Percentiles rank a stretch among this genome's conserved stretches.
Conservation (phyloP, 352 stramenopile genomes). For the Phytophthora quininea region DNA sequence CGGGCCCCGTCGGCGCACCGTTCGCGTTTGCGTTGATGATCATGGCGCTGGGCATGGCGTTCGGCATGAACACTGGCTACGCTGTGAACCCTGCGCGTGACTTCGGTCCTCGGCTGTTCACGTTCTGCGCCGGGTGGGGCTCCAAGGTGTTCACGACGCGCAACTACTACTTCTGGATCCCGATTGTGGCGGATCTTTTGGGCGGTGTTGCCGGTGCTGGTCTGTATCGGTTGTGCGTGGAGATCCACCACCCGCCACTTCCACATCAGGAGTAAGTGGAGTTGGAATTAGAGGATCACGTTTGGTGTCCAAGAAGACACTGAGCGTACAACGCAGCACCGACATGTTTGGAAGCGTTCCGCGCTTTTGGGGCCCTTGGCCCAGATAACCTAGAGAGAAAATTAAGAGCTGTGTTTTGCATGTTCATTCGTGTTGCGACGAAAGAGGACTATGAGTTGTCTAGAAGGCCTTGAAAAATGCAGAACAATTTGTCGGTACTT, state of each 20-base stretch:
- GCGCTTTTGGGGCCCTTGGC: conserved; percentile 17
- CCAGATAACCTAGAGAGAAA: conserved; percentile 12
- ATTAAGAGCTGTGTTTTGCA: conserved; percentile 16
- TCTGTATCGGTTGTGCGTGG: neutral
- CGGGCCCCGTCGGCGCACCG: neutral
- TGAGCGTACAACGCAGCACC: conserved; percentile 7
- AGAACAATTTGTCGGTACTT: too few relatives aligned
- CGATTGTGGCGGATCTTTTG: neutral
- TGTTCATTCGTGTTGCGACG: conserved; percentile 2
- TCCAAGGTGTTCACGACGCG: neutral
- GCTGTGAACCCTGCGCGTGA: neutral
- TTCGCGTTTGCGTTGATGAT: neutral
- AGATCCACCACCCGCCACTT: conserved; percentile 9
- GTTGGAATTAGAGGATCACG: conserved; percentile 19
- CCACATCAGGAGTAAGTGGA: conserved; percentile 14
- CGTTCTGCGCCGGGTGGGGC: neutral
- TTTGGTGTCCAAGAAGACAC: neutral
- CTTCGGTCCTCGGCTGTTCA: neutral
- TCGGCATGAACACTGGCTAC: neutral
- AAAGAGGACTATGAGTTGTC: too few relatives aligned
- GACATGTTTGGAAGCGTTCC: conserved; percentile 18
- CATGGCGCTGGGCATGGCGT: neutral
- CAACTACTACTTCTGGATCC: neutral
- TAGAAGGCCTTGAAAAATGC: too few relatives aligned
- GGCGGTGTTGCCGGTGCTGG: neutral